These are phyloP conservation scores for Coemansia sp. DNA, from an alignment of 192 early-diverging fungal genomes.

Conservation along the genomic window DNA sequence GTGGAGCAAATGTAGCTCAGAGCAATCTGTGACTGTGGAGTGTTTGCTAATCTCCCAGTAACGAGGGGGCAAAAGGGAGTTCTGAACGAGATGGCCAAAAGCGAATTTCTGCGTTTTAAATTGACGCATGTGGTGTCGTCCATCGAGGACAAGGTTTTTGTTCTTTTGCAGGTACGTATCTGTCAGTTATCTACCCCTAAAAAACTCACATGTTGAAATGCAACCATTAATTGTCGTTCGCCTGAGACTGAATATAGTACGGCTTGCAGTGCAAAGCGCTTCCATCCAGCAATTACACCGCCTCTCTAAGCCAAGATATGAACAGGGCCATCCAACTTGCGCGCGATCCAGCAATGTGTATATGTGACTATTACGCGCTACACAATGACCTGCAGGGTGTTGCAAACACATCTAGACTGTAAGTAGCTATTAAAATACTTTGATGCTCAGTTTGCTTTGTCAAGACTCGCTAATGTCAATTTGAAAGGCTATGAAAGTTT, in stretches of 20 bases:
- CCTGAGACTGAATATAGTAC: conserved; percentile 16
- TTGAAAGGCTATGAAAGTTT: background rate
- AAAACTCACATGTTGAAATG: no score
- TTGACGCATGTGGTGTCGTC: conserved; percentile 13
- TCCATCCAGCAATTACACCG: conserved; percentile 24
- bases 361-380: conserved; percentile 25
- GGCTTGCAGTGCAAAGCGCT: conserved; percentile 23
- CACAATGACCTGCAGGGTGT: conserved; percentile 13
- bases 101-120: conserved; percentile 10
- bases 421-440: conserved; percentile 22
- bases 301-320: conserved; percentile 33
- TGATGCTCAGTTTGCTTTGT: no score
- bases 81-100: conserved; percentile 39
- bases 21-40: conserved; percentile 18
- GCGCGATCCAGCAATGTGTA: conserved; percentile 23
- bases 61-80: conserved; percentile 39
- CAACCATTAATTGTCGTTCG: no score
- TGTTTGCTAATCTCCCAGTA: conserved; percentile 26
- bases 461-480: no score
- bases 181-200: background rate
- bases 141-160: conserved; percentile 27
- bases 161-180: conserved; percentile 30
- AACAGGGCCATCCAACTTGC: conserved; percentile 20
- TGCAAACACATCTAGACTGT: conserved; percentile 15
- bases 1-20: conserved; percentile 24